These are phyloP conservation scores for Circinella minor DNA, from an alignment of 371 early-diverging fungal species.

Conservation along the genomic window DNA sequence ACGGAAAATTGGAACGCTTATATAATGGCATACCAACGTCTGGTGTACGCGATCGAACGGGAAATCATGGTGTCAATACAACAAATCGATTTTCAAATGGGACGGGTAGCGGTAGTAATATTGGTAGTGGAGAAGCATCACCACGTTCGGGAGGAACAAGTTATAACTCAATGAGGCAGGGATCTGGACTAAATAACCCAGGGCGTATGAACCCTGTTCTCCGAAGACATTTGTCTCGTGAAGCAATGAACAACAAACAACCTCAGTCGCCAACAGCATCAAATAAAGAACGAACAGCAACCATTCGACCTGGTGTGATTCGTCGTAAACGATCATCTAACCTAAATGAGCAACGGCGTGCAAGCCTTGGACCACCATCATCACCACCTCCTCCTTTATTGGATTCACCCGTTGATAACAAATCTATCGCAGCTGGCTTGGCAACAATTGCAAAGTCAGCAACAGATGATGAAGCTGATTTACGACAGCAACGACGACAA, in stretches of 20 bases:
- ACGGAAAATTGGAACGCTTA: slow-evolving; percentile 37
- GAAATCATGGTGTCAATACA: neutral
- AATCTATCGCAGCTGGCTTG: neutral
- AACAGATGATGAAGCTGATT: neutral
- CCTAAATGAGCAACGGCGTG: slow-evolving; percentile 8
- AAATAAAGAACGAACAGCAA: neutral
- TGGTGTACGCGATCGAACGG: slow-evolving; percentile 23
- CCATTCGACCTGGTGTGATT: slow-evolving; percentile 10
- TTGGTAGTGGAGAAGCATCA: neutral
- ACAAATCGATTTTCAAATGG: too few relatives aligned
- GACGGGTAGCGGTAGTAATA: neutral
- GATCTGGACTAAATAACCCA: slow-evolving; percentile 1
- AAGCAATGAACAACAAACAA: slow-evolving; percentile 19
- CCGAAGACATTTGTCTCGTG: slow-evolving; percentile 39
- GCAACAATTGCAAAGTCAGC: neutral
- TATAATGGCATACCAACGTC: slow-evolving; percentile 45
- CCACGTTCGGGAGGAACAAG: neutral
- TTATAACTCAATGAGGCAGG: slow-evolving; percentile 11
- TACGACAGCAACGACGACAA: neutral
- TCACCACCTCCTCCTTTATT: neutral
- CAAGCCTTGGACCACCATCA: slow-evolving; percentile 6
- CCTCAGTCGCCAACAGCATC: neutral
- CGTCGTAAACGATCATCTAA: slow-evolving; percentile 15
- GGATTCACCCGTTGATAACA: neutral
- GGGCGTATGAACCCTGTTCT: slow-evolving; percentile 28